Percentiles rank a stretch among this genome's conserved stretches.
Conservation (phyloP, 2,329 filamentous ascomycete species). For the Mycosphaerella sp. region DNA sequence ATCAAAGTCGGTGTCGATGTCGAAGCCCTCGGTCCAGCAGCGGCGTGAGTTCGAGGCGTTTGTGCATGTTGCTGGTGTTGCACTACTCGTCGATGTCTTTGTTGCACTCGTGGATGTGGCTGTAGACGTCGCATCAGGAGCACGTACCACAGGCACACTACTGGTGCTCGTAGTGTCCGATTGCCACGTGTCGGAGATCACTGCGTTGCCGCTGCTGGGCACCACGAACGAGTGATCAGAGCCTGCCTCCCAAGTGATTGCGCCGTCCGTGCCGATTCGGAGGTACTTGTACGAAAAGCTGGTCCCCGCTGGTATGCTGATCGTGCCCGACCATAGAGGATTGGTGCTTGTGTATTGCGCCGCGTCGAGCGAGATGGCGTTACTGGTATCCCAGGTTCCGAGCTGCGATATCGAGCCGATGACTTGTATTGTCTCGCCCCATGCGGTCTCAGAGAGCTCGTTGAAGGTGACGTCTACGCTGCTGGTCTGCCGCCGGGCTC, state of each 20-base stretch:
- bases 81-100: slow-evolving; percentile 13
- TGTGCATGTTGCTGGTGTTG: slow-evolving; percentile 25
- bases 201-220: slow-evolving; percentile 32
- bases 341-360: slow-evolving; percentile 53
- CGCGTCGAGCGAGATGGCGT: slow-evolving; percentile 54
- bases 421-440: slow-evolving; percentile 60
- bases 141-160: background rate
- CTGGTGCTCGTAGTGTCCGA: slow-evolving; percentile 12
- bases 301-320: slow-evolving; percentile 52
- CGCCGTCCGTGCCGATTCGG: slow-evolving; percentile 49
- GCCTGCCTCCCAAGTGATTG: slow-evolving; percentile 59
- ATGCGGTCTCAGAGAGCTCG: slow-evolving; percentile 50
- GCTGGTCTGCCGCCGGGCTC: background rate
- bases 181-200: slow-evolving; percentile 38
- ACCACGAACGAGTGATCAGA: slow-evolving; percentile 41
- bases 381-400: slow-evolving; percentile 52
- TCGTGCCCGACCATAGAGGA: slow-evolving; percentile 54
- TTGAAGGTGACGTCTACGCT: slow-evolving; percentile 58
- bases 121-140: background rate
- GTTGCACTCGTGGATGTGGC: slow-evolving; percentile 4
- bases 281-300: slow-evolving; percentile 56
- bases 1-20: slow-evolving; percentile 34
- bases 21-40: slow-evolving; percentile 28
- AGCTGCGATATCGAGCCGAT: slow-evolving; percentile 54
- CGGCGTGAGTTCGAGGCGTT: slow-evolving; percentile 25